Evolutionary conservation across 148 eudicot species (phyloP).

Genomic region (Polygonum maritimum): DNA sequence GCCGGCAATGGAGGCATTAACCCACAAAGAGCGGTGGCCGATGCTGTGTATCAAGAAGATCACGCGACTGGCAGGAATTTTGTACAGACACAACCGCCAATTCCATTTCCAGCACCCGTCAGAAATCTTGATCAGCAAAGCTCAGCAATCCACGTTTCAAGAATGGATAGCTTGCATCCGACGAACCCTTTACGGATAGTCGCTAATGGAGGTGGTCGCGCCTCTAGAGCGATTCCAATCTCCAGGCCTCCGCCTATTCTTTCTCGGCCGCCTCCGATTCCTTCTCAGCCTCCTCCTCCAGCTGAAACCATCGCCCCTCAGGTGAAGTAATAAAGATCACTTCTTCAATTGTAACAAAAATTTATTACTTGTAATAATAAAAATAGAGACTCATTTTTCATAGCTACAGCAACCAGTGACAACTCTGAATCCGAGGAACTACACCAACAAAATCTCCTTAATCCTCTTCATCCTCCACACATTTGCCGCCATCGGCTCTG

Average conservation of each 20-base stretch:
- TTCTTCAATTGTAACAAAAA: too few species aligned
- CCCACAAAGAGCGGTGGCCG: not conserved
- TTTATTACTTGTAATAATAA: too few species aligned
- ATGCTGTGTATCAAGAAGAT: not conserved
- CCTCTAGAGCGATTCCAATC: not conserved
- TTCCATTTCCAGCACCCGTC: not conserved
- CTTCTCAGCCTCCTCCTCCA: not conserved
- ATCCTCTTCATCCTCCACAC: conserved; percentile 53
- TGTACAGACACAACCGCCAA: not conserved
- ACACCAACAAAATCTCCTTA: conserved; percentile 74
- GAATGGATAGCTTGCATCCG: conserved; percentile 56
- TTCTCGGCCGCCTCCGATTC: not conserved
- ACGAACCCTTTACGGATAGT: conserved; percentile 76
- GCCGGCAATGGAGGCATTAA: too few species aligned
- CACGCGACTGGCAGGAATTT: not conserved
- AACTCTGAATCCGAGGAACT: conserved; percentile 54
- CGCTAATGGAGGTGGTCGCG: conserved; percentile 16
- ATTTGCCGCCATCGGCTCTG: conserved; percentile 46
- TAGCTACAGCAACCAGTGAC: conserved; percentile 33
- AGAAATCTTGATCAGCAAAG: not conserved
- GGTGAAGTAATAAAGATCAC: not conserved
- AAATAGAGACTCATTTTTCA: too few species aligned
- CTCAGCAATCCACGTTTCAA: conserved; percentile 19
- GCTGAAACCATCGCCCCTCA: not conserved
- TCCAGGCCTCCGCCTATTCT: conserved; percentile 1